Conservation (phyloP, 1,284 basidiomycete genomes). For the Boletus smithii region DNA sequence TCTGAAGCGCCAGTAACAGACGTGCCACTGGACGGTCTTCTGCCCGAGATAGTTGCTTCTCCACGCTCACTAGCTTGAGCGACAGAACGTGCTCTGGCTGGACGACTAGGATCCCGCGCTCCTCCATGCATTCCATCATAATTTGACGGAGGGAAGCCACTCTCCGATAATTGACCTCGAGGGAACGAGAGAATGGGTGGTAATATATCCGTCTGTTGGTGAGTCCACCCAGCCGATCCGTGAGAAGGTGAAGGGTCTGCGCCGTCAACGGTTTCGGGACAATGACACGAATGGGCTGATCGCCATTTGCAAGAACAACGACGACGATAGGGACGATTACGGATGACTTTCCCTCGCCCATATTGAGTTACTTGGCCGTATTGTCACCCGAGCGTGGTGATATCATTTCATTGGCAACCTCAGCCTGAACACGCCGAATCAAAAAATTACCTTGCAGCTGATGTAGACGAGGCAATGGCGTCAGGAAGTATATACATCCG, state of each 20-base stretch:
- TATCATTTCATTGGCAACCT: too few species aligned
- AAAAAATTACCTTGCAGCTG: slow-evolving; percentile 46
- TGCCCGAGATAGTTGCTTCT: slow-evolving; percentile 23
- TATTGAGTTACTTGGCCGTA: slow-evolving; percentile 48
- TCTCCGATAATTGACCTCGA: slow-evolving; percentile 19
- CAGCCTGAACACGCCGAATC: slow-evolving; percentile 39
- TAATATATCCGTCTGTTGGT: slow-evolving; percentile 44
- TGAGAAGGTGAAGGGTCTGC: slow-evolving; percentile 50
- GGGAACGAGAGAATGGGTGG: slow-evolving; percentile 45
- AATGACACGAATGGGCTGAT: slow-evolving; percentile 45
- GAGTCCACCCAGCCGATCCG: slow-evolving; percentile 42
- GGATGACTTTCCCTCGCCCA: slow-evolving; percentile 58
- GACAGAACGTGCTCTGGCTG: slow-evolving; percentile 52
- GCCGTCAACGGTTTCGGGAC: too few species aligned
- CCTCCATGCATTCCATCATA: slow-evolving; percentile 37
- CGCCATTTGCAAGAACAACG: slow-evolving; percentile 39
- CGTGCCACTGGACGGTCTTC: not conserved
- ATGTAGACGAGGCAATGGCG: not conserved
- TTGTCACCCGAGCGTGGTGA: slow-evolving; percentile 30
- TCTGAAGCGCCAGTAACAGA: slow-evolving; percentile 25
- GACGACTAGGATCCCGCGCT: slow-evolving; percentile 45
- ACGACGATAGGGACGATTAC: slow-evolving; percentile 48
- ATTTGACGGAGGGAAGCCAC: slow-evolving; percentile 27
- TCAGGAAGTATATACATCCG: not conserved
- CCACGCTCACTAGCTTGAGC: slow-evolving; percentile 44